A percentile compares a stretch with the other conserved stretches of the same genome.
Conservation (phyloP, 1,139 yeast species). For the Kluyveromyces sp. region DNA sequence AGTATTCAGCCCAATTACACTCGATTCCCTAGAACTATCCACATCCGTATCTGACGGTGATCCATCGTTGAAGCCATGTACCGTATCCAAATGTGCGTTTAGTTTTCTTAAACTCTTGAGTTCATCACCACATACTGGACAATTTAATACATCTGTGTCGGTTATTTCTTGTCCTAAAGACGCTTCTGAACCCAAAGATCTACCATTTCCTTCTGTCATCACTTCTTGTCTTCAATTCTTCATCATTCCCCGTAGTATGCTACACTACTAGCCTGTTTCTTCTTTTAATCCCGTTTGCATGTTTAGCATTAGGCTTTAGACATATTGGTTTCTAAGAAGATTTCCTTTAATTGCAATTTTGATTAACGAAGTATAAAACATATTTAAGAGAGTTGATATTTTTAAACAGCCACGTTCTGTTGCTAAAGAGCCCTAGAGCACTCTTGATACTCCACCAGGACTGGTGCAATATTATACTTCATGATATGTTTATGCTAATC, state of each 20-base stretch:
- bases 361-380: no score
- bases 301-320: no score
- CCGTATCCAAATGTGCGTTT: constrained; percentile 67
- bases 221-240: not conserved
- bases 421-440: no score
- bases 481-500: constrained; percentile 11
- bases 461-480: not conserved
- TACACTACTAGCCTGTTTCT: not conserved
- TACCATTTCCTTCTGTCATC: constrained; percentile 8
- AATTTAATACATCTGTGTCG: constrained; percentile 23
- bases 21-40: constrained; percentile 13
- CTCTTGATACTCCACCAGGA: no score
- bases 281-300: not conserved
- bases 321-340: no score
- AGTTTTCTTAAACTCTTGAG: constrained; percentile 53
- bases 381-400: no score
- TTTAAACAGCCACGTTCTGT: no score
- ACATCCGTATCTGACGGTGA: constrained; percentile 15
- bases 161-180: not conserved
- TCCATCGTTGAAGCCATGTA: constrained; percentile 37
- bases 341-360: no score
- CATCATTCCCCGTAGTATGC: not conserved
- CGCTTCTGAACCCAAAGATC: constrained; percentile 5
- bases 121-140: constrained; percentile 66
- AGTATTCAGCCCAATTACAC: constrained; percentile 9